Evolutionary conservation across 495 filamentous ascomycete species (phyloP), one percentile per base, ranked within the genome.

Genomic region (Hypoxylon lienhwacheense): DNA sequence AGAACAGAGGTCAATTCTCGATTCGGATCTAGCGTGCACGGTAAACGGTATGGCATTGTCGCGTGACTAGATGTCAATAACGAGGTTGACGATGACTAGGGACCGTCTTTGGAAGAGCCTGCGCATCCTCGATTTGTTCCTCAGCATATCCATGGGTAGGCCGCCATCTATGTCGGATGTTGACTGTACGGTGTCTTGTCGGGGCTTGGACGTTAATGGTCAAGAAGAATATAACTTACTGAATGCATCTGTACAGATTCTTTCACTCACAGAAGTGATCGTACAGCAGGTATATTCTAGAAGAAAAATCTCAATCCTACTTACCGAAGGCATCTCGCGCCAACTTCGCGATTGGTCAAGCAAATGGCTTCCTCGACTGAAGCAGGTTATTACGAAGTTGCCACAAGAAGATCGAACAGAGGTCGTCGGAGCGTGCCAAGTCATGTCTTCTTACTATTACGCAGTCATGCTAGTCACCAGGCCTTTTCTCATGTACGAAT

Each of bases 21-120:
- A 1, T 85, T 84, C 53, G 80, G 77, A 37, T 56, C 69, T 1
- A 70, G 73, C 1, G 69, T 77, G 15, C 73, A 77, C 22, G 65
- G 68, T 2, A 69, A 66, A 59, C 60, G 63, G 63, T 61, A 52
- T 15, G 10, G 12, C 10, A 17, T 24, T 21, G 12, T 6, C 15
- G 3, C 28, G 10, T 33, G 3, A 35, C 5, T 24, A 1, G 28
- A 2, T 3, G 12, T 8, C 7, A 1, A 17, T 14, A 25, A 14
- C 17, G 7, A n/a, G 45, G 10, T 17, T 45, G 67, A 72, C n/a
- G 8, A 5, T 17, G 2, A 31, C n/a, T 20, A 71, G 81, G 47
- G 82, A 85, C 42, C 72, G 77, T 10, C 71, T 83, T 0, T 85
- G 81, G 82, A 83, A 80, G 59, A 83, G 80, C 55, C 66, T 85